Evolutionary conservation across 2,329 filamentous ascomycete genomes (phyloP).

Genomic region (Fusarium xylarioides): DNA sequence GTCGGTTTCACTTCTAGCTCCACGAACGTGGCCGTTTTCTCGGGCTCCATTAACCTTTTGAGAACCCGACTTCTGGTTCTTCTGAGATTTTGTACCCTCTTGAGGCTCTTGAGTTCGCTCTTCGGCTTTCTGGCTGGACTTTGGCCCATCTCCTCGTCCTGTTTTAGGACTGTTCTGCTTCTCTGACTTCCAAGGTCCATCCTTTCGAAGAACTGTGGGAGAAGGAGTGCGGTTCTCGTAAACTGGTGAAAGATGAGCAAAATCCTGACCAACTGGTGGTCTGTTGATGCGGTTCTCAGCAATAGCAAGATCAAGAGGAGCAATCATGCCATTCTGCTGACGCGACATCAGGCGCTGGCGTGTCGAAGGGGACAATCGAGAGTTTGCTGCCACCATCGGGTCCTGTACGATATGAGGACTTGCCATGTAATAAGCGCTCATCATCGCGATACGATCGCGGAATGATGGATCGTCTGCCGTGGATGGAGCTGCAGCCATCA

Average conservation of each 20-base stretch:
- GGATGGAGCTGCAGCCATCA: constrained; percentile 29
- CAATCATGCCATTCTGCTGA: constrained; percentile 60
- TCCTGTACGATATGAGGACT: constrained; percentile 45
- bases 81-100: constrained; percentile 37
- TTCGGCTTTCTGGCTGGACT: constrained; percentile 38
- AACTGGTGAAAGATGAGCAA: constrained; percentile 73
- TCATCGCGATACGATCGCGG: constrained; percentile 53
- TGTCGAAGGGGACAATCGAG: constrained; percentile 46
- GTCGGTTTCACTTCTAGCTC: constrained; percentile 64
- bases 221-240: constrained; percentile 78
- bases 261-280: constrained; percentile 50
- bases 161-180: constrained; percentile 37
- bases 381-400: constrained; percentile 40
- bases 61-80: constrained; percentile 39
- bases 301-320: constrained; percentile 65
- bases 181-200: constrained; percentile 48
- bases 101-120: constrained; percentile 42
- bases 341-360: constrained; percentile 52
- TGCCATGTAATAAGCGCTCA: constrained; percentile 47
- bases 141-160: constrained; percentile 30
- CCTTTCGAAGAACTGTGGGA: constrained; percentile 67
- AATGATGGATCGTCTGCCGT: constrained; percentile 52
- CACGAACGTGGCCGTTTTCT: constrained; percentile 63
- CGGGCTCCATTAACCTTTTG: constrained; percentile 53
- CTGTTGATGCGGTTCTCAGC: constrained; percentile 53